Evolutionary conservation across 169 alveolate genomes (phyloP).

Genomic region (Neospora caninum): DNA sequence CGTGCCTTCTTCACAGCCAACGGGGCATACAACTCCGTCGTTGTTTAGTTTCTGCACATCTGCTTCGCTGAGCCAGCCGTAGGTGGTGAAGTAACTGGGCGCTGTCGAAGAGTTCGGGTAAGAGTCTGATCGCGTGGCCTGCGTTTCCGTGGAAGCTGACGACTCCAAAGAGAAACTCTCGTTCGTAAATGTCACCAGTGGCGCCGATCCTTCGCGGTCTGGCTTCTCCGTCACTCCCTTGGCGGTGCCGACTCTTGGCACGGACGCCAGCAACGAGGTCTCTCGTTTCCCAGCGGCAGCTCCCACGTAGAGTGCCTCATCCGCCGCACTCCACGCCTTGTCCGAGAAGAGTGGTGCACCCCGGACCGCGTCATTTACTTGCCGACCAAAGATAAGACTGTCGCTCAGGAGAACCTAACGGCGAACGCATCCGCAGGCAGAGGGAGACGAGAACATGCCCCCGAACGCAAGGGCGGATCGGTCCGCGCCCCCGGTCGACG

Average conservation of each 20-base stretch:
- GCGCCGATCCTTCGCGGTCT: neutral
- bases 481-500: too few relatives aligned
- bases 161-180: too few relatives aligned
- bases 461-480: too few relatives aligned
- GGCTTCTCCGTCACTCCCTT: constrained; percentile 16
- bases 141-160: neutral
- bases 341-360: neutral
- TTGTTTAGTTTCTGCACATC: neutral
- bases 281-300: neutral
- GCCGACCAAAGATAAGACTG: constrained; percentile 36
- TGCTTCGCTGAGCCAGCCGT: constrained; percentile 32
- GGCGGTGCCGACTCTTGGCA: neutral
- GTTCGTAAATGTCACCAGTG: neutral
- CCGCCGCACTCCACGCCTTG: neutral
- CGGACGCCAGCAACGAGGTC: neutral
- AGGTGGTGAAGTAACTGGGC: neutral
- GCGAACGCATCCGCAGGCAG: neutral
- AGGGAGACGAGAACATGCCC: neutral
- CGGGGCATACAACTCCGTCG: neutral
- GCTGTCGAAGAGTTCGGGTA: neutral
- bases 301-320: neutral
- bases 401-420: constrained; percentile 54
- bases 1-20: neutral
- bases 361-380: constrained; percentile 32
- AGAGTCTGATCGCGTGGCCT: neutral